A percentile compares a stretch with the other conserved stretches of the same genome.
phyloP scores from a whole-genome alignment of 2,329 filamentous ascomycete species.

The Arthroderma sp. region DNA sequence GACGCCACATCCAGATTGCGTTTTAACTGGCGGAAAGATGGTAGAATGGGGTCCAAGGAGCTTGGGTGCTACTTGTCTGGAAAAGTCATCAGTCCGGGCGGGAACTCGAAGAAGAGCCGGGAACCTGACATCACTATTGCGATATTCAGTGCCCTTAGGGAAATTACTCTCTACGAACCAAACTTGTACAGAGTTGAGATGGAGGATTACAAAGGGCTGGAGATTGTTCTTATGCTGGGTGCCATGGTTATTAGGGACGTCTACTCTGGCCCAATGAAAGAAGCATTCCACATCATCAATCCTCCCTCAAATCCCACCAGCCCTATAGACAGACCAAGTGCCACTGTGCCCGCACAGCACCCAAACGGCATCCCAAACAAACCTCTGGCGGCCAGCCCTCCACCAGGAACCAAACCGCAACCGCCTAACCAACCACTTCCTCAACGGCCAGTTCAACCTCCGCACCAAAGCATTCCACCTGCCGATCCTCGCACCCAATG shows the following conservation, averaged over 20 bases:
- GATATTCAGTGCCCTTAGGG: slow-evolving; percentile 62
- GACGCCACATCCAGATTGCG: slow-evolving; percentile 57
- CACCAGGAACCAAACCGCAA: neutral
- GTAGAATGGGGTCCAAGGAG: slow-evolving; percentile 64
- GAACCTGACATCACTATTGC: slow-evolving; percentile 95
- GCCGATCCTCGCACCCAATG: slow-evolving; percentile 42
- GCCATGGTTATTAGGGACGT: slow-evolving; percentile 51
- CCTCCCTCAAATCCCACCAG: slow-evolving; percentile 16
- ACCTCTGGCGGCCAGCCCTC: neutral
- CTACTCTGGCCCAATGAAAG: slow-evolving; percentile 52
- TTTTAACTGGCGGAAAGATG: slow-evolving; percentile 84
- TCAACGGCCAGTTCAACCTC: slow-evolving; percentile 12
- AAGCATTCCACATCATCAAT: slow-evolving; percentile 65
- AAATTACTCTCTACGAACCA: slow-evolving; percentile 83
- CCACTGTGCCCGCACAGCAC: slow-evolving; percentile 12
- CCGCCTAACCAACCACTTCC: neutral
- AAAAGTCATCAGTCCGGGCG: slow-evolving; percentile 49
- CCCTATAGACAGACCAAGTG: slow-evolving; percentile 9
- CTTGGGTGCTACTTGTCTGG: slow-evolving; percentile 81
- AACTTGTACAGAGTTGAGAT: slow-evolving; percentile 84
- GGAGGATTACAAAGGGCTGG: slow-evolving; percentile 85
- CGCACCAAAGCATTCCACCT: slow-evolving; percentile 15
- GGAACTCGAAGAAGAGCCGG: slow-evolving; percentile 62
- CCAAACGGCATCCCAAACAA: neutral
- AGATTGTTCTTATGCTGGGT: slow-evolving; percentile 59